phyloP scores from a whole-genome alignment of 2,329 filamentous ascomycete genomes.

The Talaromyces piceae region DNA sequence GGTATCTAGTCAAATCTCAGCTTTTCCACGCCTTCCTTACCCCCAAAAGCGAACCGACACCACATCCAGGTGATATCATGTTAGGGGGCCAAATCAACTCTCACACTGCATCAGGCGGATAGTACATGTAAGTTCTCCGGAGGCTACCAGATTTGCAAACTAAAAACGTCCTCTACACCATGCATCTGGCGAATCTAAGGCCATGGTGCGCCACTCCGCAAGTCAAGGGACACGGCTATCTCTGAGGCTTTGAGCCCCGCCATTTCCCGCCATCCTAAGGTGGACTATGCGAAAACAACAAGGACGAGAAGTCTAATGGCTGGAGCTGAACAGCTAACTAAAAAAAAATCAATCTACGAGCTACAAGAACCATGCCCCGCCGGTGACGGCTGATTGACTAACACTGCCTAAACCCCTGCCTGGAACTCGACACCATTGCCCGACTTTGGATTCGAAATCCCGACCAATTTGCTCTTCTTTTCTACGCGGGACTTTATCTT shows the following conservation, averaged over 20 bases:
- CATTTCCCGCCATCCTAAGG: not conserved
- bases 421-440: not conserved
- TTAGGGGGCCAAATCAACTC: not conserved
- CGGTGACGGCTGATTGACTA: not conserved
- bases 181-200: not conserved
- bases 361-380: not conserved
- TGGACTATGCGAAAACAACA: not conserved
- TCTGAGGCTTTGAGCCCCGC: not conserved
- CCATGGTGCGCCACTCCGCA: not conserved
- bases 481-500: not conserved
- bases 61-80: not conserved
- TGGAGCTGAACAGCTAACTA: not conserved
- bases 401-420: not conserved
- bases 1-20: not conserved
- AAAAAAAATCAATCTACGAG: not conserved
- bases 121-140: not conserved
- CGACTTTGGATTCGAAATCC: not conserved
- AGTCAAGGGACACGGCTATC: not conserved
- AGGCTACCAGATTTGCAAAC: not conserved
- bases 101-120: not conserved
- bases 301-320: not conserved
- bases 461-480: not conserved
- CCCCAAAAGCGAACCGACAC: not conserved
- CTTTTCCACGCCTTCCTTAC: not conserved
- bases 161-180: not conserved